phyloP scores from a whole-genome alignment of 75 land plant genomes.

The Selaginella moellendorffii region DNA sequence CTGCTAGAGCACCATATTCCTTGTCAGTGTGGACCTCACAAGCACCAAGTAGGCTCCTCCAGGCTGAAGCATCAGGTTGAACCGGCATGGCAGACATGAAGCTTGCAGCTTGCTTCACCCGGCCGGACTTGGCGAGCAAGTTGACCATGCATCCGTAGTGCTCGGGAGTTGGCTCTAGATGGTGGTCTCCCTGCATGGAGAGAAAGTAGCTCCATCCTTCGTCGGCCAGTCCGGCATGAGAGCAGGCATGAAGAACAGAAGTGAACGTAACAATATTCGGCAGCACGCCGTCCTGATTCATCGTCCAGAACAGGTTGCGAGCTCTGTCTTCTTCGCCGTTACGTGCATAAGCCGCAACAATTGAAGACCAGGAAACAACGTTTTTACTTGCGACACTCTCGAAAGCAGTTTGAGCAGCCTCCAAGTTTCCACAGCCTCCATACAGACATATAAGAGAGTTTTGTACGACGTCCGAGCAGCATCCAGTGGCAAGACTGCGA shows the following conservation, averaged over 20 bases:
- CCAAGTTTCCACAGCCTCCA: too few relatives aligned
- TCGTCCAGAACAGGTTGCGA: slow-evolving; percentile 19
- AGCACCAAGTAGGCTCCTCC: slow-evolving; percentile 43
- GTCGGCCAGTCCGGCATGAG: slow-evolving; percentile 8
- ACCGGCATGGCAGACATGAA: slow-evolving; percentile 20
- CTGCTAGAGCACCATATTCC: slow-evolving; percentile 27
- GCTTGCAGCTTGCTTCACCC: slow-evolving; percentile 32
- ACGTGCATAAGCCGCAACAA: too few relatives aligned
- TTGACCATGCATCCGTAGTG: slow-evolving; percentile 39
- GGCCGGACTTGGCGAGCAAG: slow-evolving; percentile 35
- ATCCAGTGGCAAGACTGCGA: too few relatives aligned
- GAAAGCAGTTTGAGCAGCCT: too few relatives aligned
- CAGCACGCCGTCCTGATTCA: slow-evolving; percentile 17
- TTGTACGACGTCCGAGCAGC: too few relatives aligned
- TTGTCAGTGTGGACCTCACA: slow-evolving; percentile 23
- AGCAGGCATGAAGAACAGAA: slow-evolving; percentile 20
- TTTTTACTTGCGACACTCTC: too few relatives aligned
- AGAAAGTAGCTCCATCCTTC: not conserved
- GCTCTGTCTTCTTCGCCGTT: too few relatives aligned
- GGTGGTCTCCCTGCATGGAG: not conserved
- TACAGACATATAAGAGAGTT: too few relatives aligned
- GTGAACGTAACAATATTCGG: slow-evolving; percentile 38
- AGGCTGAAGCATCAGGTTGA: slow-evolving; percentile 11
- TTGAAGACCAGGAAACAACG: too few relatives aligned
- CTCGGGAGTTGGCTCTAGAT: slow-evolving; percentile 11